A percentile compares a stretch with the other conserved stretches of the same genome.
phyloP scores from a whole-genome alignment of 352 stramenopile genomes.

The Phytophthora hybrid region DNA sequence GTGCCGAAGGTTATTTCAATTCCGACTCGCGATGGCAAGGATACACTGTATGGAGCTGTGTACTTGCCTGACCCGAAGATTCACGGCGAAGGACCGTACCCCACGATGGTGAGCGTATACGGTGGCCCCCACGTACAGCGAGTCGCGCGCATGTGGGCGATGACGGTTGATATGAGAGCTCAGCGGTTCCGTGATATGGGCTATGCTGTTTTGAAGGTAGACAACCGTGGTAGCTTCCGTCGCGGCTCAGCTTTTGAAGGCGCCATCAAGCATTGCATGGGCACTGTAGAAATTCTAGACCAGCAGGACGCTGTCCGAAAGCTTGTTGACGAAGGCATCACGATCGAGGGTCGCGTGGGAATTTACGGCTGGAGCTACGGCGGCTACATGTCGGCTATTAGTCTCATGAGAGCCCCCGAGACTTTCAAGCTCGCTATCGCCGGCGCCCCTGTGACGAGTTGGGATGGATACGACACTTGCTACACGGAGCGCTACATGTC shows the following conservation, averaged over 20 bases:
- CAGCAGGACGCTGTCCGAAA: slow-evolving; percentile 85
- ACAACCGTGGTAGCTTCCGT: slow-evolving; percentile 95
- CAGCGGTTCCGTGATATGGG: slow-evolving; percentile 93
- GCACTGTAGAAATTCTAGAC: slow-evolving; percentile 90
- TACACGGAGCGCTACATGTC: slow-evolving; percentile 99
- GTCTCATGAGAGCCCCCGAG: slow-evolving; percentile 95
- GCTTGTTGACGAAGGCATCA: slow-evolving; percentile 88
- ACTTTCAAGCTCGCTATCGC: slow-evolving; percentile 96
- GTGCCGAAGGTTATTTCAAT: slow-evolving; percentile 77
- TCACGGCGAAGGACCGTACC: slow-evolving; percentile 93
- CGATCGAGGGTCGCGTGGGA: slow-evolving; percentile 87
- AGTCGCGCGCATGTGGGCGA: slow-evolving; percentile 92
- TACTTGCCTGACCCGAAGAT: slow-evolving; percentile 90
- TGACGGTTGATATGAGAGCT: slow-evolving; percentile 94
- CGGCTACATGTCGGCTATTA: slow-evolving; percentile 98
- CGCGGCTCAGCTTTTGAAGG: slow-evolving; percentile 94
- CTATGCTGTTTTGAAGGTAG: slow-evolving; percentile 97
- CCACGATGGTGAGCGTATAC: slow-evolving; percentile 96
- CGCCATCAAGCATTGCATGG: slow-evolving; percentile 94
- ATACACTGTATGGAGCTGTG: slow-evolving; percentile 92
- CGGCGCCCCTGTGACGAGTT: slow-evolving; percentile 96
- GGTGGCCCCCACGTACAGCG: slow-evolving; percentile 97
- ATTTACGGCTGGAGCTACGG: slow-evolving; percentile 99
- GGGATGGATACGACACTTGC: slow-evolving; percentile 99
- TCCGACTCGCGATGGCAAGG: slow-evolving; percentile 85